Percentiles rank a stretch among this genome's conserved stretches.
These are phyloP conservation scores for Discostella stelligeroides DNA, from an alignment of 108 stramenopile species.

Conservation along the genomic window DNA sequence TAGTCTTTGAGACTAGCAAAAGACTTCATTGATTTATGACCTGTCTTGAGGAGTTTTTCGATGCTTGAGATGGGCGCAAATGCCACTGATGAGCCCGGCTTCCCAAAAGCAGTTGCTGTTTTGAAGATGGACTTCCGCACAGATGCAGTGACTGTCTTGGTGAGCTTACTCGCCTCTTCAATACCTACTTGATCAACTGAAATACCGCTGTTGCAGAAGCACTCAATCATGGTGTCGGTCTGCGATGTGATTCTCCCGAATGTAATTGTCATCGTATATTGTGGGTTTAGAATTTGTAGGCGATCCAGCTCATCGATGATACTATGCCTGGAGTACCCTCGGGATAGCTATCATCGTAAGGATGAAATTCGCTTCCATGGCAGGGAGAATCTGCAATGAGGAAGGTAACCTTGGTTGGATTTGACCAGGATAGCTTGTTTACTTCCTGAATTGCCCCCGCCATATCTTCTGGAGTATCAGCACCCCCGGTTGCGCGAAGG, in stretches of 20 bases:
- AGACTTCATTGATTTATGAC: not conserved
- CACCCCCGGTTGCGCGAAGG: conserved; percentile 22
- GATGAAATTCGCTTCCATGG: conserved; percentile 40
- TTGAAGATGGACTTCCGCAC: conserved; percentile 47
- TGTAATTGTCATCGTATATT: conserved; percentile 33
- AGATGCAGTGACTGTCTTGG: conserved; percentile 33
- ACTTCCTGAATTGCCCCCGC: conserved; percentile 40
- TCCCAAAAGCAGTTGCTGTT: conserved; percentile 27
- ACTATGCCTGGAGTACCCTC: conserved; percentile 34
- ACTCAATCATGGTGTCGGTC: conserved; percentile 36
- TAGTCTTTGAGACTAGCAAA: conserved; percentile 24
- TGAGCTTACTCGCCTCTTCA: conserved; percentile 39
- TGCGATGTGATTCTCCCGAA: conserved; percentile 26
- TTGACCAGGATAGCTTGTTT: conserved; percentile 29
- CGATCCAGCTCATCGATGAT: conserved; percentile 26
- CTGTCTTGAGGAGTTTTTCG: conserved; percentile 20
- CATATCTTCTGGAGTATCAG: conserved; percentile 47
- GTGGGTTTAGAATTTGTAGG: conserved; percentile 16
- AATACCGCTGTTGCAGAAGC: conserved; percentile 22
- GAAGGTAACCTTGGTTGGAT: conserved; percentile 42
- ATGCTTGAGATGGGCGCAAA: conserved; percentile 28
- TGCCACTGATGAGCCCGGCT: conserved; percentile 24
- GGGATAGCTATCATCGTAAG: conserved; percentile 25
- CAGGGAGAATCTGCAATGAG: conserved; percentile 46
- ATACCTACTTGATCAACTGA: conserved; percentile 27